Percentiles rank a stretch among this genome's conserved stretches.
Evolutionary conservation across 352 stramenopile species (phyloP).

Genomic region (Pythium vanterpoolii): DNA sequence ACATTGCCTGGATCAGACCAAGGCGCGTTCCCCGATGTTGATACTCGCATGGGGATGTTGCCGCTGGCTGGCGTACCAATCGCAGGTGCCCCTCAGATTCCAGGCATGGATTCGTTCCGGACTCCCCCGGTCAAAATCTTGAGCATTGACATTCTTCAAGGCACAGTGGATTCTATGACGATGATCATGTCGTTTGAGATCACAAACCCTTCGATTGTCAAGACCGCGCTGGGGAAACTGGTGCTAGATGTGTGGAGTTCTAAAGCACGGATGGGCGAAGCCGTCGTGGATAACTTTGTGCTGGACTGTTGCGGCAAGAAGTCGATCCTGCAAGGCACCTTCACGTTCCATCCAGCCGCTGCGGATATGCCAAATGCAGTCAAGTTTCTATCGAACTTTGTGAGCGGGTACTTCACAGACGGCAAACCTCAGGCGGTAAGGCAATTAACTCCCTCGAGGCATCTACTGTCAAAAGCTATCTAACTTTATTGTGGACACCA

Average conservation of each 20-base stretch:
- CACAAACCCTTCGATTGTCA: slow-evolving; percentile 67
- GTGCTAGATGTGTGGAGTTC: slow-evolving; percentile 51
- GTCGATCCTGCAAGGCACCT: slow-evolving; percentile 52
- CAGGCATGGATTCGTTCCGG: slow-evolving; percentile 70
- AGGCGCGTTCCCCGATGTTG: slow-evolving; percentile 57
- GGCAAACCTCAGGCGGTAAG: slow-evolving; percentile 59
- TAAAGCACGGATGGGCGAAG: slow-evolving; percentile 47
- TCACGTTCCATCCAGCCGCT: slow-evolving; percentile 47
- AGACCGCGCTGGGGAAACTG: slow-evolving; percentile 51
- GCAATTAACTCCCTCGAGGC: neutral
- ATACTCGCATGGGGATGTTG: slow-evolving; percentile 75
- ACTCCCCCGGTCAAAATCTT: slow-evolving; percentile 59
- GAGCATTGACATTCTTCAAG: slow-evolving; percentile 59
- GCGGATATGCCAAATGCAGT: slow-evolving; percentile 31
- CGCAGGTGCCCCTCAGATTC: slow-evolving; percentile 41
- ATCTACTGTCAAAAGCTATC: neutral
- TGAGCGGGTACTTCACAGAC: slow-evolving; percentile 75
- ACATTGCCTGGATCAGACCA: slow-evolving; percentile 4
- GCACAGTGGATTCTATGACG: slow-evolving; percentile 41
- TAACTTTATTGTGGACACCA: neutral
- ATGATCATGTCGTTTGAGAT: slow-evolving; percentile 72
- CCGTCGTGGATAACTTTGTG: slow-evolving; percentile 55
- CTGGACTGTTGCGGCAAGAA: slow-evolving; percentile 60
- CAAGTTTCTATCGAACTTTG: slow-evolving; percentile 83
- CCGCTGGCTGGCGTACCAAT: slow-evolving; percentile 59